Percentiles rank a stretch among this genome's conserved stretches.
phyloP scores from a whole-genome alignment of 192 early-diverging fungal species.

The Dispira simplex region DNA sequence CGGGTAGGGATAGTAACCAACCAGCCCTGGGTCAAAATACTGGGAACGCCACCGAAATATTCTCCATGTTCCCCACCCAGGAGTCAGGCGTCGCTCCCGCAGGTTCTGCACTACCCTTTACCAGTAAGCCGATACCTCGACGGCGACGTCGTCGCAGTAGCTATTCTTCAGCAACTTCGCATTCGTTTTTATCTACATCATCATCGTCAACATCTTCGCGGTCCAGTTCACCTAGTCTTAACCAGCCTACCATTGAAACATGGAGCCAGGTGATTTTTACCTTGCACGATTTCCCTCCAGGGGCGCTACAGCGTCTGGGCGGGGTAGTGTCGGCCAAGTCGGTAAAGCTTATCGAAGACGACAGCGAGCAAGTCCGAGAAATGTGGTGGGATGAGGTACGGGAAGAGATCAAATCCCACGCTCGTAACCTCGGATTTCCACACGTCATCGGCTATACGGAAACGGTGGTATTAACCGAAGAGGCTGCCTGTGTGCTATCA shows the following conservation, averaged over 20 bases:
- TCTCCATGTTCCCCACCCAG: no score
- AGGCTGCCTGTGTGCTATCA: conserved; percentile 39
- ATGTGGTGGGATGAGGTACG: conserved; percentile 57
- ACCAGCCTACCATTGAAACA: neutral
- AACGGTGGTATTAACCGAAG: conserved; percentile 41
- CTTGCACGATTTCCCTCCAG: conserved; percentile 31
- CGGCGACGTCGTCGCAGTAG: no score
- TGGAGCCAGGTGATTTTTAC: conserved; percentile 24
- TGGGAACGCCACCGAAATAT: no score
- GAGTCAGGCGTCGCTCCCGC: no score
- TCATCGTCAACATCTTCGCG: no score
- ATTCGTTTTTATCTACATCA: no score
- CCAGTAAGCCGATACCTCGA: no score
- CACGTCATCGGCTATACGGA: conserved; percentile 64
- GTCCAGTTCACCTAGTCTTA: no score
- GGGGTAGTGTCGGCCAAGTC: conserved; percentile 43
- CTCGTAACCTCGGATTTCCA: conserved; percentile 44
- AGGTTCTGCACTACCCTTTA: no score
- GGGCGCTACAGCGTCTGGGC: conserved; percentile 30
- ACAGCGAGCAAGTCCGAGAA: conserved; percentile 31
- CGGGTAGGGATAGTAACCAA: no score
- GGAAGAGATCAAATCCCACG: conserved; percentile 67
- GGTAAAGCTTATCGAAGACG: conserved; percentile 42
- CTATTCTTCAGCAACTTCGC: no score
- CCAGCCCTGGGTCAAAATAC: no score